Base-by-base conservation (phyloP, 202 grass and related monocot genomes). In the Hordeum pubiflorum region DNA sequence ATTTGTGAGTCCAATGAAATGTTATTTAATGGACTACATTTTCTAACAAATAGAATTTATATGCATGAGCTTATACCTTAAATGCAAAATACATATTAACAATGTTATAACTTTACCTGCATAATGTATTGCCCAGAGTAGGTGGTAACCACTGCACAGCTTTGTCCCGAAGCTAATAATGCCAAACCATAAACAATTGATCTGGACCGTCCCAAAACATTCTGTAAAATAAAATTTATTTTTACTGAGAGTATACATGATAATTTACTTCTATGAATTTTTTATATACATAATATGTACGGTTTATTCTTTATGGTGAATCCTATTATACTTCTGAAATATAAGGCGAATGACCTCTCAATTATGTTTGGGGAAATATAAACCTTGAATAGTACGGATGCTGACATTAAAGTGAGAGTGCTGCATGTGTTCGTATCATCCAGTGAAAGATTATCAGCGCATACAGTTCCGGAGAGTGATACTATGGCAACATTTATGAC, bases 71-170 rank as follows among this genome's bases (percentile, higher is more conserved):
- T 17, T 17, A 63, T 27, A 60, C 23, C 2, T 27, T 27, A 31
- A n/a, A 34, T 63, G 26, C 12, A 32, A 15, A 63, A 32, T 69
- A 26, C 10, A 44, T 0, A 63, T 31, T 79, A 18, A 39, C 23
- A 66, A 5, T 31, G 14, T 18, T 39, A 36, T 36, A 76, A 66
- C 18, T 7, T 54, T 88, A 97, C 94, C 89, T 91, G 88, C 94
- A 97, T 93, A 54, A 97, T 87, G 60, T 82, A 86, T 86, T 97
- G 94, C 10, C 94, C 94, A 0, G 89, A 78, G 41, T 93, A 97
- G 46, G 84, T 93, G 8, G 91, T 84, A 27, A 85, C 81, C 27
- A 93, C 67, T 7, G 87, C 65, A 33, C 87, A 91, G 70, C 91
- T 91, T 82, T 97, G 91, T 63, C 94, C 94, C 54, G 94, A 91